Base-by-base conservation (phyloP, 805 yeast species). In the Debaryomyces hansenii region DNA sequence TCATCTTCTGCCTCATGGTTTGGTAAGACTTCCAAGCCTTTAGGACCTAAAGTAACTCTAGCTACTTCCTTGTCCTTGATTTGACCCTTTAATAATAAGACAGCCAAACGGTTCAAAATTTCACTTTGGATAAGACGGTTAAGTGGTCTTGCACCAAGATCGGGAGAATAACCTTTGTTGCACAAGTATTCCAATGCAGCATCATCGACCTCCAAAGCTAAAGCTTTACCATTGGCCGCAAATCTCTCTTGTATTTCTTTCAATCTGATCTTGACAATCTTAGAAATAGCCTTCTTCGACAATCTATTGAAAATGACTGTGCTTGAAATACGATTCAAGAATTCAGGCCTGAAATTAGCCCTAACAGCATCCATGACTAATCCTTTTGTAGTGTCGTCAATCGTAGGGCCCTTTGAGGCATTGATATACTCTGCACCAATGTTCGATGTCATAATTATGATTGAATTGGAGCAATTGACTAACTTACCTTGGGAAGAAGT, bases 91-190 rank as follows among this genome's bases (percentile, higher is more conserved):
- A 94, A 78, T 42, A 94, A 80, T 69, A 89, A 78, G n/a, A 94
- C 79, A 0, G 99, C 99, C 69, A 94, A 74, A 60, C 78, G 83
- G 71, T 94, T 94, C 65, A 94, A 82, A 15, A 94, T 78, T 65
- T 90, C 94, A 51, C 78, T 79, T 68, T 94, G 97, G 55, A 94
- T 92, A 58, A 94, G 79, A 59, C 98, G 83, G 74, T 87, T 87
- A 71, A 94, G 79, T 48, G 99, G 99, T 66, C 99, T 81, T 5
- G 99, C 99, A 71, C 99, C 99, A 66, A 94, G 75, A 66, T 92
- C 96, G 47, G 85, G 79, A 20, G 96, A 89, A 71, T 91, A 94
- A 41, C 99, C 99, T 57, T 89, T 72, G 58, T 78, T 80, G 56
- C 95, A 84, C 55, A 94, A 74, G 76, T 84, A 94, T 43, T 87